Base-by-base conservation (phyloP, 352 stramenopile species). In the Phytophthora crassamura region DNA sequence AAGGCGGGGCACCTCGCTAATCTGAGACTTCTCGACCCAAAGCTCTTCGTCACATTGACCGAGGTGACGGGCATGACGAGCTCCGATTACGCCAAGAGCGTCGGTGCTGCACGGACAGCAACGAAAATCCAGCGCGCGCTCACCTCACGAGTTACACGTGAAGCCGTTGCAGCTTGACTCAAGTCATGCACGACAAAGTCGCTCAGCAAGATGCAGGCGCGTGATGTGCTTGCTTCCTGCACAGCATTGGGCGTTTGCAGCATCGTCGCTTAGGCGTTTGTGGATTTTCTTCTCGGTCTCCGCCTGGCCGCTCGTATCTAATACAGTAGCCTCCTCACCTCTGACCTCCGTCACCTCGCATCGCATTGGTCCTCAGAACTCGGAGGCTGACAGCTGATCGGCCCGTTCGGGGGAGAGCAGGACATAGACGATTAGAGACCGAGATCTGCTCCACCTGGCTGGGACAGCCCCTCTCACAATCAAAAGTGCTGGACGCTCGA, bases 201-300 rank as follows among this genome's bases (percentile, higher is more conserved):
- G 22, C 22, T 25, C 22, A 25, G 22, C 22, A 25, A 25, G 22
- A 25, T 25, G 22, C 28, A 39, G n/a, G 8, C 1, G 16, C 6
- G 14, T 36, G 40, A 53, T 61, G 18, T 52, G 53, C 18, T 51
- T 28, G 15, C 18, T 11, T 30, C 38, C 20, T 41, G 35, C 7
- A 25, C 22, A 25, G 22, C 22, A 7, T 11, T 32, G 39, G 12
- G 3, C 18, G 16, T n/a, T 43, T 33, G 52, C 14, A 8, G 43
- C 10, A 35, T 35, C 12, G 38, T 38, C 16, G 35, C n/a, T 30
- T 6, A 18, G 5, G 3, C 16, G 18, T 9, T 48, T 48, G 41
- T 64, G 60, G 60, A 68, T 68, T 68, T 68, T 68, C 52, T 64
- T 64, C 60, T 51, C 6, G n/a, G 28, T 62, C 34, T 40, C 42